Evolutionary conservation across 2,329 filamentous ascomycete genomes (phyloP).

Genomic region (Colletotrichum sublineola): DNA sequence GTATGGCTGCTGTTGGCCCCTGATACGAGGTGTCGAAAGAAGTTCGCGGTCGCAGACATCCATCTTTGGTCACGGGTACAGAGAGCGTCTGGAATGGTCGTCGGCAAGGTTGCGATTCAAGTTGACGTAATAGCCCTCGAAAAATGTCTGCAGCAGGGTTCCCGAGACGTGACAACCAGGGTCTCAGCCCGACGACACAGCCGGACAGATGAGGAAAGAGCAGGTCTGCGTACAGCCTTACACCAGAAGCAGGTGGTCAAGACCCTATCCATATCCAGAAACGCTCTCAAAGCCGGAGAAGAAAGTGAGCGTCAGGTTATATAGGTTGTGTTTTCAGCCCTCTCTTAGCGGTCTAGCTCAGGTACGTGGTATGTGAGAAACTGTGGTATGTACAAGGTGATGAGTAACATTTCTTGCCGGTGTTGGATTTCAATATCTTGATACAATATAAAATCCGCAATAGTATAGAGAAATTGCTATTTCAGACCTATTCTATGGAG

Average conservation of each 20-base stretch:
- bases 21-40: not conserved
- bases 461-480: not conserved
- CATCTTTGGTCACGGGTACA: not conserved
- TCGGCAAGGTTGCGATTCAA: not conserved
- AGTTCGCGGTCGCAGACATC: not conserved
- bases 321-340: not conserved
- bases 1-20: not conserved
- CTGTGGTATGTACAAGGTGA: too few species aligned
- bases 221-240: not conserved
- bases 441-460: not conserved
- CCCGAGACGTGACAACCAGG: not conserved
- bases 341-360: not conserved
- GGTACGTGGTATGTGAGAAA: not conserved
- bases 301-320: not conserved
- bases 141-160: not conserved
- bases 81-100: not conserved
- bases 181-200: too few species aligned
- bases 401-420: too few species aligned
- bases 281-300: too few species aligned
- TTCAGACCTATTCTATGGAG: not conserved
- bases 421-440: not conserved
- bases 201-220: not conserved
- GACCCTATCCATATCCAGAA: not conserved
- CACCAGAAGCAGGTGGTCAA: too few species aligned
- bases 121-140: not conserved